Conservation (phyloP, 371 early-diverging fungal genomes). For the Parasitella parasitica region DNA sequence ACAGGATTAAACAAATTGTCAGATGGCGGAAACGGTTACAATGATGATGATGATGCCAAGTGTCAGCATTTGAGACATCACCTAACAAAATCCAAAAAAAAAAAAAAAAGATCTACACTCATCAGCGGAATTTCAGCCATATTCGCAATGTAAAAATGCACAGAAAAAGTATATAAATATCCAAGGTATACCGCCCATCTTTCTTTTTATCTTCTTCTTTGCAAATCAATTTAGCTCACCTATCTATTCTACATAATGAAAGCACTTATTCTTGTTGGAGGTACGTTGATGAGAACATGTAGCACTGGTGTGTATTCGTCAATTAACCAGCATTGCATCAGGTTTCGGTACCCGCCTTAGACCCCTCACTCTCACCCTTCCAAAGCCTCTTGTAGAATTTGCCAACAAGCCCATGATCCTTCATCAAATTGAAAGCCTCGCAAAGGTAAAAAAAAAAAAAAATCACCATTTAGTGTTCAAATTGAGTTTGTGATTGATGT, state of each 20-base stretch:
- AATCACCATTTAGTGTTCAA: not conserved
- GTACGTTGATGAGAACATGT: too few relatives aligned
- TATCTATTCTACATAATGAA: slow-evolving; percentile 76
- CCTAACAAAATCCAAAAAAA: not conserved
- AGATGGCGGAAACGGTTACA: too few relatives aligned
- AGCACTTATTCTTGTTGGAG: slow-evolving; percentile 99
- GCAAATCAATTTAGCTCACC: not conserved
- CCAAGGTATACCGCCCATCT: not conserved
- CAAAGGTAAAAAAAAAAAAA: slow-evolving; percentile 75
- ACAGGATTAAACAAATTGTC: too few relatives aligned
- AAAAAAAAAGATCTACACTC: not conserved
- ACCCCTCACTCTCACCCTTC: slow-evolving; percentile 96
- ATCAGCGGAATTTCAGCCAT: slow-evolving; percentile 6
- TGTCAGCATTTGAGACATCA: not conserved
- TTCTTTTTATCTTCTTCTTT: slow-evolving; percentile 10
- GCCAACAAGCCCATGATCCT: slow-evolving; percentile 99
- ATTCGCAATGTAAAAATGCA: not conserved
- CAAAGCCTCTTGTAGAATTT: slow-evolving; percentile 99
- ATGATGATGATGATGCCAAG: not conserved
- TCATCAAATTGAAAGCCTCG: slow-evolving; percentile 98
- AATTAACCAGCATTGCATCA: slow-evolving; percentile 21
- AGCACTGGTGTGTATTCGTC: too few relatives aligned
- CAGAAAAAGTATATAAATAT: slow-evolving; percentile 14
- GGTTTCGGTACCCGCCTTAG: slow-evolving; percentile 98
- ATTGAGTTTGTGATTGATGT: not conserved